Conservation (phyloP, 2,329 filamentous ascomycete genomes). For the Amauroascus verrucosus region DNA sequence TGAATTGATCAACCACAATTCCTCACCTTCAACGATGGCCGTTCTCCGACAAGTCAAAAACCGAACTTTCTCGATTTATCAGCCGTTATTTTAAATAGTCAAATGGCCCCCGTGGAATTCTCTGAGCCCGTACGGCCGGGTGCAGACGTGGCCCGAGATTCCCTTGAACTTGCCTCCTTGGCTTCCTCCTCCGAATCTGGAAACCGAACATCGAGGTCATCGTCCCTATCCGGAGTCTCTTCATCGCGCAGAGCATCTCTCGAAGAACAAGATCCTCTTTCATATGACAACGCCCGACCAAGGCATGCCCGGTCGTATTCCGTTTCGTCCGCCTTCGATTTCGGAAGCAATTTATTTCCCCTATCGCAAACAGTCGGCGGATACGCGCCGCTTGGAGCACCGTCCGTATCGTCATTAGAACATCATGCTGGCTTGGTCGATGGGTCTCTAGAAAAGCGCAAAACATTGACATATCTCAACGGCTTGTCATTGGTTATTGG, state of each 20-base stretch:
- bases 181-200: conserved; percentile 67
- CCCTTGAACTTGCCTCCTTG: conserved; percentile 88
- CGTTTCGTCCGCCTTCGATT: conserved; percentile 88
- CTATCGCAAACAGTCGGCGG: conserved; percentile 70
- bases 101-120: conserved; percentile 28
- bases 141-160: conserved; percentile 54
- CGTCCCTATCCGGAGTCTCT: conserved; percentile 70
- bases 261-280: conserved; percentile 71
- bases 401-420: conserved; percentile 48
- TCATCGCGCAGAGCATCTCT: conserved; percentile 89
- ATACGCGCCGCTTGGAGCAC: conserved; percentile 77
- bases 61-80: background rate
- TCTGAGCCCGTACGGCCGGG: conserved; percentile 24
- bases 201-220: conserved; percentile 57
- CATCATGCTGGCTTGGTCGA: conserved; percentile 53
- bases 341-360: conserved; percentile 84
- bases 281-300: conserved; percentile 43
- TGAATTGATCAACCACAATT: background rate
- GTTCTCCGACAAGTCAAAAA: background rate
- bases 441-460: conserved; percentile 84
- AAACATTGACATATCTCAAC: conserved; percentile 90
- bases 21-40: background rate
- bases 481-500: conserved; percentile 84
- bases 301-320: conserved; percentile 64
- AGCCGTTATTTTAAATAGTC: background rate